A percentile compares a stretch with the other conserved stretches of the same genome.
Evolutionary conservation across 179 eudicot species (phyloP).

Genomic region (Camellia oleifera): DNA sequence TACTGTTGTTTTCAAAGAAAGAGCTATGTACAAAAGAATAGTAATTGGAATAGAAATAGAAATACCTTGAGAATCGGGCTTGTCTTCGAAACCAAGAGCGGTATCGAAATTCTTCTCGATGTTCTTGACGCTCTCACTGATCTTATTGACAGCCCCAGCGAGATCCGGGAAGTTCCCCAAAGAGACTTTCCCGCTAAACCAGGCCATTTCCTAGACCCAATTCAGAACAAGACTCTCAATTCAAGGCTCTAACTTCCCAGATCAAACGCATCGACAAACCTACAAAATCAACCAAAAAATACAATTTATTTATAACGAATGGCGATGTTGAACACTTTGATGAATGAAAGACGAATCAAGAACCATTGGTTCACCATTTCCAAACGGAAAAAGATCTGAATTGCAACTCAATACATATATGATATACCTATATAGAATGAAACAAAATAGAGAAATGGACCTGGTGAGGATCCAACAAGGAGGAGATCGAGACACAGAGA

Average conservation of each 20-base stretch:
- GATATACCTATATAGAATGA: not conserved
- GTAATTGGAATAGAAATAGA: conserved; percentile 12
- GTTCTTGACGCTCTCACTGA: conserved; percentile 91
- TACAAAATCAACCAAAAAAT: not conserved
- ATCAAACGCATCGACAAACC: conserved; percentile 7
- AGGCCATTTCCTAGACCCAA: conserved; percentile 57
- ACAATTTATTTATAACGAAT: not conserved
- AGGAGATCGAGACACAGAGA: not conserved
- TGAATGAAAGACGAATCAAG: not conserved
- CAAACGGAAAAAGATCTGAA: not conserved
- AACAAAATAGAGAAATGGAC: not conserved
- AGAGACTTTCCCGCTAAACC: conserved; percentile 85
- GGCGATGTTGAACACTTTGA: not conserved
- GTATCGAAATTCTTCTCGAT: conserved; percentile 92
- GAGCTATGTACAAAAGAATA: not conserved
- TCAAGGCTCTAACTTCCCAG: not conserved
- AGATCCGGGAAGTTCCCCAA: conserved; percentile 80
- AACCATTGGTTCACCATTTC: not conserved
- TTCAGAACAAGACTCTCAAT: conserved; percentile 1
- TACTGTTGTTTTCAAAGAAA: not conserved
- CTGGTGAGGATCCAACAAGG: not conserved
- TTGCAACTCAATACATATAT: no score
- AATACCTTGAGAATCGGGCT: conserved; percentile 60
- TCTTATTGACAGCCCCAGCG: conserved; percentile 87
- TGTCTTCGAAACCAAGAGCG: conserved; percentile 89